Evolutionary conservation across 2,329 filamentous ascomycete species (phyloP), one percentile per base, ranked within the genome.

Genomic region (Phaeophleospora eucalypticola): DNA sequence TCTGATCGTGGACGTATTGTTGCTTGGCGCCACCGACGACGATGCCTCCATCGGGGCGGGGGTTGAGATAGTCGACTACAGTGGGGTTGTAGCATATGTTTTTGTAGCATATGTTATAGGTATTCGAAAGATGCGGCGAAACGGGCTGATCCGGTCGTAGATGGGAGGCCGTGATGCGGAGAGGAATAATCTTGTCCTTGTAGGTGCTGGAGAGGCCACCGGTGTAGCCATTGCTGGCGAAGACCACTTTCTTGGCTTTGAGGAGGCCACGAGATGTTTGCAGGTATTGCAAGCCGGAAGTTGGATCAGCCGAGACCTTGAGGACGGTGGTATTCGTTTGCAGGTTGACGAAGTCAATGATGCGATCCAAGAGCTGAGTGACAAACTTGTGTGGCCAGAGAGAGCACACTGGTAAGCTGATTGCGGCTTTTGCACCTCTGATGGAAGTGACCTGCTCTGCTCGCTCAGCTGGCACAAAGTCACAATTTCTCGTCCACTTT

Each of bases 341-440:
- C 19, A 90, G 71, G 57, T 89, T 88, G 57, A 88, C 8, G n/a
- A 60, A 66, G 18, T 71, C 62, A 3, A 76, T 60, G 0, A 53
- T 85, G 73, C 10, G 69, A 65, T 62, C 85, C 80, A 94, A 69
- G 0, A 89, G 72, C 68, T 82, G 84, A 2, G 79, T 72, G 2
- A 93, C 81, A 14, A 91, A 77, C 68, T 90, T 91, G 65, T 91
- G 91, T 0, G 87, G 87, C 84, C 84, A 89, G 18, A 86, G 61
- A 18, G 57, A 79, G 82, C 0, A 81, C 84, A 0, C 85, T 84
- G 38, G 78, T 62, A 29, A 62, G 67, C 3, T 52, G 60, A 36
- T 63, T 59, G 0, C 43, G 53, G 3, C 59, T 60, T 21, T 62
- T 60, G 64, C 65, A 1, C 58, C 62, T 12, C 65, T 67, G 19